Base-by-base conservation (phyloP, 2,329 filamentous ascomycete genomes). In the Biscogniauxia marginata region DNA sequence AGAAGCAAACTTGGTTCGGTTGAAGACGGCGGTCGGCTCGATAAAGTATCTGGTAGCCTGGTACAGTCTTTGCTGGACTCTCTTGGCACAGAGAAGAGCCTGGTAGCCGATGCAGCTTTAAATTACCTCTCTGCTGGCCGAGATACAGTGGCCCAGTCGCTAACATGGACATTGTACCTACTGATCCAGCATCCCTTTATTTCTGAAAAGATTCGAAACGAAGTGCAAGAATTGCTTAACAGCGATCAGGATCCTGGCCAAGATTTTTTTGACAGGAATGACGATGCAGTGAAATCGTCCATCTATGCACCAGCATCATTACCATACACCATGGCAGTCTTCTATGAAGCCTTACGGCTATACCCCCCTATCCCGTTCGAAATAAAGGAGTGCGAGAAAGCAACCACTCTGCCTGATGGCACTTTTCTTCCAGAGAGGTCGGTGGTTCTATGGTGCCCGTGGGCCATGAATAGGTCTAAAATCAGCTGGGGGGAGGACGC, bases 331-430 rank as follows among this genome's bases (percentile, higher is more conserved):
- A 77, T 81, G 60, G 83, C 85, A 39, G 78, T 83, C 11, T 86
- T 87, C 65, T 84, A 85, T 68, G 85, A 88, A 65, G 69, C 81
- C 2, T 72, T 88, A 2, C 79, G 85, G 3, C 73, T 88, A 6
- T 86, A 82, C 60, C 85, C 85, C 2, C 84, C 85, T 2, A 81
- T 88, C 23, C 85, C 85, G 1, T 84, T 88, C 58, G 85, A 88
- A 65, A 81, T 88, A 61, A 85, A 85, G 66, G 83, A 88, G 69
- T 79, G 78, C 57, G 76, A 79, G 21, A 67, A 74, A 52, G 68
- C 76, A 18, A 79, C 79, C 3, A 80, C 77, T 0, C 75, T 88
- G 2, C 84, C 84, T 0, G 84, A 87, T 63, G 84, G 83, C 3
- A 87, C 84, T 0, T 79, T 75, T 48, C 74, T 88, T 3, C 83